Conservation (phyloP, 495 filamentous ascomycete genomes). For the Glarea lozoyensis region DNA sequence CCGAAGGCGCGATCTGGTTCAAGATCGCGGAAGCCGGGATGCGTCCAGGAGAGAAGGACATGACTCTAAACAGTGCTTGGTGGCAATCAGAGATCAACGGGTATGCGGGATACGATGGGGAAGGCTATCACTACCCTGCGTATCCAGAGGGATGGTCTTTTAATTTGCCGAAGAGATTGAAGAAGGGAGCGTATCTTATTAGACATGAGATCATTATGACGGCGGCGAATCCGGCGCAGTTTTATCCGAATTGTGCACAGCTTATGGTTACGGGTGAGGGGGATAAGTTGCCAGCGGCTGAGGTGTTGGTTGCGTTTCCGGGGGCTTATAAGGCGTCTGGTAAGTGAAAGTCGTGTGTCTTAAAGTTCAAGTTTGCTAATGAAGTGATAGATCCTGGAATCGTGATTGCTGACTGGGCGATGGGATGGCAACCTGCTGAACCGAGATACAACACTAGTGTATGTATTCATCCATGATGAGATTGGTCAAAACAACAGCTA, state of each 20-base stretch:
- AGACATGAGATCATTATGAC: conserved; percentile 32
- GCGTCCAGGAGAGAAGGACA: conserved; percentile 14
- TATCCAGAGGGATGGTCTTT: neutral
- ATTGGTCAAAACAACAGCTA: no score
- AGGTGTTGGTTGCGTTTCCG: conserved; percentile 27
- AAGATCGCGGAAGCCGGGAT: conserved; percentile 22
- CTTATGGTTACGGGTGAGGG: conserved; percentile 30
- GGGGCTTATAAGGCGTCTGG: conserved; percentile 13
- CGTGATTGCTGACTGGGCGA: neutral
- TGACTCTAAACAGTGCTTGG: no score
- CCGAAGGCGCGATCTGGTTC: conserved; percentile 22
- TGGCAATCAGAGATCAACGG: no score
- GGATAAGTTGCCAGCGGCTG: conserved; percentile 15
- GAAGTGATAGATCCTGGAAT: conserved; percentile 2
- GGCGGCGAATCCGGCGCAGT: conserved; percentile 20
- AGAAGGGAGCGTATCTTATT: conserved; percentile 31
- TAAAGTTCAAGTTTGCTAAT: neutral
- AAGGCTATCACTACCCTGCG: neutral
- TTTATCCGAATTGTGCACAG: conserved; percentile 37
- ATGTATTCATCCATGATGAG: no score
- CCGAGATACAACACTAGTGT: no score
- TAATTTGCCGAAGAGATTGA: conserved; percentile 26
- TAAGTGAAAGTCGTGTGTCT: neutral
- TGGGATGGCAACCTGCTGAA: no score
- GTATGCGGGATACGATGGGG: no score